These are phyloP conservation scores for Trypanosoma avium DNA, from an alignment of 208 protist species.

Conservation along the genomic window DNA sequence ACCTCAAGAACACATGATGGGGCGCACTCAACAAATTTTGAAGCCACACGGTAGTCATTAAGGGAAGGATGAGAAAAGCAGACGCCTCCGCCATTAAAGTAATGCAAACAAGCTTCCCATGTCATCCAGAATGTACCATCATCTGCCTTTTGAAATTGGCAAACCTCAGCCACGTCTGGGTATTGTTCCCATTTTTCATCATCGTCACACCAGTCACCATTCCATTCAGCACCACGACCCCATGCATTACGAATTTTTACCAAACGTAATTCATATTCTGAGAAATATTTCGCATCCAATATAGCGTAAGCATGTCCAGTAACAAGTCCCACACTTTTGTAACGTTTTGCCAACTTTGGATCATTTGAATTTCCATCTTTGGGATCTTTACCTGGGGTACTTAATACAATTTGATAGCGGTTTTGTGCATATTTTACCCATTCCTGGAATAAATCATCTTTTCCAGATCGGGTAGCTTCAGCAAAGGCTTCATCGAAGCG, in stretches of 20 bases:
- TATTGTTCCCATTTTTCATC: conserved; percentile 73
- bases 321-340: conserved; percentile 57
- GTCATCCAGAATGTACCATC: conserved; percentile 86
- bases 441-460: conserved; percentile 51
- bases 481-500: conserved; percentile 62
- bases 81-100: conserved; percentile 85
- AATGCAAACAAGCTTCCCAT: conserved; percentile 69
- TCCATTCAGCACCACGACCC: conserved; percentile 65
- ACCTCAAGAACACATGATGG: conserved; percentile 75
- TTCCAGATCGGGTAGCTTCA: conserved; percentile 22
- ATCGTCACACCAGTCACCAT: conserved; percentile 69
- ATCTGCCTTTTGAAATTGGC: conserved; percentile 52
- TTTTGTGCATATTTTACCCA: conserved; percentile 32
- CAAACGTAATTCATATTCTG: conserved; percentile 44
- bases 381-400: conserved; percentile 59
- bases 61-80: conserved; percentile 59
- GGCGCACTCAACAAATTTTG: conserved; percentile 58
- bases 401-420: conserved; percentile 72
- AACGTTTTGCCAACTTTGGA: conserved; percentile 26
- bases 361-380: conserved; percentile 31
- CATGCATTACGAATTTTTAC: conserved; percentile 80
- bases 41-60: conserved; percentile 82
- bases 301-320: conserved; percentile 72
- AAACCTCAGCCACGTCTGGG: conserved; percentile 65
- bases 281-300: conserved; percentile 60